These are phyloP conservation scores for Penicillium roqueforti DNA, from an alignment of 495 filamentous ascomycete genomes.

Conservation along the genomic window DNA sequence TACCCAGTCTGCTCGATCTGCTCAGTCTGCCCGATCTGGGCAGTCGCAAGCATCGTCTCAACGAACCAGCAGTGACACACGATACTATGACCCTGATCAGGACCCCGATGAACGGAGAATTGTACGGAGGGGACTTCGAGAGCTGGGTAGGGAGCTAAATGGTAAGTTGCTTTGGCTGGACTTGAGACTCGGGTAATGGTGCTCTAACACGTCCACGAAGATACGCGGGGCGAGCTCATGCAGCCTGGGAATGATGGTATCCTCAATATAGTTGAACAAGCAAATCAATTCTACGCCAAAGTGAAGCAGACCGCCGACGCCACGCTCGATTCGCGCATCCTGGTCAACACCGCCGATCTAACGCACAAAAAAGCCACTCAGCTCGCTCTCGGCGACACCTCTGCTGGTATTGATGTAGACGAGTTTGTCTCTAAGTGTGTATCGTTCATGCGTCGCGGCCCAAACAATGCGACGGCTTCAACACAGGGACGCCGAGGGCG, in stretches of 20 bases:
- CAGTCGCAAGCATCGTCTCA: slow-evolving; percentile 31
- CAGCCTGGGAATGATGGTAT: slow-evolving; percentile 58
- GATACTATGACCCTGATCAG: slow-evolving; percentile 86
- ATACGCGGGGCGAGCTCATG: slow-evolving; percentile 65
- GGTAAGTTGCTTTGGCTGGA: slow-evolving; percentile 38
- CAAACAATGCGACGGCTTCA: slow-evolving; percentile 18
- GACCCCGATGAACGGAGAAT: slow-evolving; percentile 69
- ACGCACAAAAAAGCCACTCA: slow-evolving; percentile 68
- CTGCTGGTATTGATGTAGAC: slow-evolving; percentile 78
- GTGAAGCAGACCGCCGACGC: slow-evolving; percentile 95
- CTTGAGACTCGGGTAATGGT: background rate
- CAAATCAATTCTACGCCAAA: slow-evolving; percentile 58
- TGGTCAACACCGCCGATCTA: slow-evolving; percentile 74
- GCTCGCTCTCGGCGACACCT: slow-evolving; percentile 62
- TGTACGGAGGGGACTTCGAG: slow-evolving; percentile 63
- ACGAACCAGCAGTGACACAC: slow-evolving; percentile 23
- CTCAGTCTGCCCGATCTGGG: background rate
- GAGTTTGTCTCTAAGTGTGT: slow-evolving; percentile 93
- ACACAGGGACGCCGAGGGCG: slow-evolving; percentile 32
- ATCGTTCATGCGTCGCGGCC: slow-evolving; percentile 71
- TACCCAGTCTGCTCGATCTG: slow-evolving; percentile 19
- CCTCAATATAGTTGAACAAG: slow-evolving; percentile 54
- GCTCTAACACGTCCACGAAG: slow-evolving; percentile 29
- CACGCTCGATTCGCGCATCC: slow-evolving; percentile 77
- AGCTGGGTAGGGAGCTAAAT: slow-evolving; percentile 60